Evolutionary conservation across 2,329 filamentous ascomycete genomes (phyloP), one percentile per base, ranked within the genome.

Genomic region (Penicillium sp.): DNA sequence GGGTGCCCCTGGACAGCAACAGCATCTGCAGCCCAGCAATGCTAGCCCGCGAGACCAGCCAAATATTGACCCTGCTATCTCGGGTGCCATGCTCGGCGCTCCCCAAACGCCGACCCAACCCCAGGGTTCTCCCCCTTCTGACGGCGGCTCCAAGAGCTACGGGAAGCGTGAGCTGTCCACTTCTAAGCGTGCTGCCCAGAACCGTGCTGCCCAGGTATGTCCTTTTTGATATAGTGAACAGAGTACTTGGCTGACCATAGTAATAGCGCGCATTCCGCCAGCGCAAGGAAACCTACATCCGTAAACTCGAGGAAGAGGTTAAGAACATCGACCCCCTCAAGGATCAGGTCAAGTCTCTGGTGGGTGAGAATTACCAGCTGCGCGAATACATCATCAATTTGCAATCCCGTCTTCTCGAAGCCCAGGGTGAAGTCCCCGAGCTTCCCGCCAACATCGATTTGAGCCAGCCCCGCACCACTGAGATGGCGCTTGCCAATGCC

Each of bases 221-320:
- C 48, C 9, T 23, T 39, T 39, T 16, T 3, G 9, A 25, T 45
- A 13, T 18, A 34, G 50, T 38, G 21, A 29, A 15, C 23, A 12
- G 0, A 25, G 15, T 16, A 16, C 39, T 44, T 54, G 21, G 47
- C 63, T 64, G 49, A 68, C 46, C 39, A 10, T 12, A 3, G 6
- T 40, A 58, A 61, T 66, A 99, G 93, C 86, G 94, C 72, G 94
- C 94, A 40, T 99, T 99, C 76, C 90, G 94, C 40, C 92, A 97
- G 77, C 89, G 94, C 60, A 99, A 99, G 72, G 94, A 99, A 75
- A 90, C 90, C 44, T 97, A 99, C 73, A 99, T 99, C 74, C 96
- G 96, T 79, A 95, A 96, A 72, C 83, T 99, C 7, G 94, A 99
- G 75, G 89, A 94, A 70, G 90, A 97, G 71, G 91, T 97, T 49